Base-by-base conservation (phyloP, 179 eudicot genomes). In the Camellia oleifera region DNA sequence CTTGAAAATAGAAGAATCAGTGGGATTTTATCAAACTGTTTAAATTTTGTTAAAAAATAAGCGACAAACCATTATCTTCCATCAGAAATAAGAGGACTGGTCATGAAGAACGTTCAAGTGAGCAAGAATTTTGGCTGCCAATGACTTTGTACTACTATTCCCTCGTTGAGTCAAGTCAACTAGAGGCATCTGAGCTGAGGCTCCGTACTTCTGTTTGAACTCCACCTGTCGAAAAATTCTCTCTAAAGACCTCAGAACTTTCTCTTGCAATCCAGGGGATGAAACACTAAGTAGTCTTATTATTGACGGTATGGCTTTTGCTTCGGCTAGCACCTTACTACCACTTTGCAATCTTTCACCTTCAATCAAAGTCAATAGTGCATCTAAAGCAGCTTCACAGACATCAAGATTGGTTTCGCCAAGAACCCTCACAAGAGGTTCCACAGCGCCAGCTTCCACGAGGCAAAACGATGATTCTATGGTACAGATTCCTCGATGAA, bases 371-470 rank as follows among this genome's bases (percentile, higher is more conserved):
- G 87, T 87, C 67, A 79, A 69, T 17, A 87, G 83, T 54, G 89
- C 87, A 66, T 85, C 89, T 67, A 87, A 81, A 76, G 87, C 76
- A 82, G 89, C 86, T 77, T 87, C 89, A 76, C 84, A 82, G 46
- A 64, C 80, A 66, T 65, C 83, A 64, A 11, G 46, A 63, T 87
- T 81, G 15, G 78, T 66, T 54, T 81, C 84, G 45, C 74, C 78
- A n/a, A 87, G 81, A 81, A 85, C 84, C 63, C 78, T 77, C 7
- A 72, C 80, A 14, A 87, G 84, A 26, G 87, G 84, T 74, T 53
- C 73, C 66, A 87, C 84, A 14, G 87, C 87, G 68, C 75, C 81
- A 40, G 84, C 84, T 72, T 87, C 87, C 7, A 87, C 65, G 18
- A 87, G 81, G 79, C 89, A 87, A 72, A 84, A 87, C 40, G 89